Evolutionary conservation across 228 moss, liverwort and hornwort genomes (phyloP).

Genomic region (Sphagnum fallax): DNA sequence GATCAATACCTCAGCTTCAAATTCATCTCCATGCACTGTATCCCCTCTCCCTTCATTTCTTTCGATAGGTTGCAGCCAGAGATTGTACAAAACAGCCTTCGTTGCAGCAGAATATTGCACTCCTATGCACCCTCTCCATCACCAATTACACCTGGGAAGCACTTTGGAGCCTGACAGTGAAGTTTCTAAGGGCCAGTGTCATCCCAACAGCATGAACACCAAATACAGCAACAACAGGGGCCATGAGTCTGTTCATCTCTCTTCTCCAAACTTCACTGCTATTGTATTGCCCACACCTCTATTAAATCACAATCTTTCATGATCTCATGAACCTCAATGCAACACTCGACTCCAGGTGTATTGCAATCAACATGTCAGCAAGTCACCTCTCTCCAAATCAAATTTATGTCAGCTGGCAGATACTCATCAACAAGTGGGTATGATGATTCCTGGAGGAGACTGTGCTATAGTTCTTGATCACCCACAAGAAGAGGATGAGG

Average conservation of each 20-base stretch:
- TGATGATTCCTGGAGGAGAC: no score
- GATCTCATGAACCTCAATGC: slow-evolving; percentile 17
- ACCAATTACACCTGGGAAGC: slow-evolving; percentile 23
- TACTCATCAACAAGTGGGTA: no score
- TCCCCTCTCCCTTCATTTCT: slow-evolving; percentile 80
- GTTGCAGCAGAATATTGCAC: neutral
- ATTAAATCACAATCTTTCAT: slow-evolving; percentile 13
- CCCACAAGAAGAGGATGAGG: no score
- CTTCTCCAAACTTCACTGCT: slow-evolving; percentile 22
- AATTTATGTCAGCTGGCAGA: no score
- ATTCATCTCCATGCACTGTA: slow-evolving; percentile 48
- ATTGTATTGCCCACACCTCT: slow-evolving; percentile 39
- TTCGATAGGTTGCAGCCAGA: slow-evolving; percentile 68
- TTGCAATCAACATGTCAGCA: no score
- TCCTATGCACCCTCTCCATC: neutral
- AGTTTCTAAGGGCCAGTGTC: neutral
- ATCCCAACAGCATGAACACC: neutral
- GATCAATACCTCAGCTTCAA: slow-evolving; percentile 54
- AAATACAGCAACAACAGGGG: slow-evolving; percentile 5
- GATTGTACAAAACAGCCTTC: slow-evolving; percentile 9
- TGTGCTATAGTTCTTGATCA: no score
- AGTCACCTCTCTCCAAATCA: no score
- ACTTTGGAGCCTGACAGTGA: slow-evolving; percentile 20
- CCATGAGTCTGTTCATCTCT: slow-evolving; percentile 15
- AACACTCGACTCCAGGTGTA: neutral